These are phyloP conservation scores for Colletotrichum sidae DNA, from an alignment of 2,329 filamentous ascomycete species.

Conservation along the genomic window DNA sequence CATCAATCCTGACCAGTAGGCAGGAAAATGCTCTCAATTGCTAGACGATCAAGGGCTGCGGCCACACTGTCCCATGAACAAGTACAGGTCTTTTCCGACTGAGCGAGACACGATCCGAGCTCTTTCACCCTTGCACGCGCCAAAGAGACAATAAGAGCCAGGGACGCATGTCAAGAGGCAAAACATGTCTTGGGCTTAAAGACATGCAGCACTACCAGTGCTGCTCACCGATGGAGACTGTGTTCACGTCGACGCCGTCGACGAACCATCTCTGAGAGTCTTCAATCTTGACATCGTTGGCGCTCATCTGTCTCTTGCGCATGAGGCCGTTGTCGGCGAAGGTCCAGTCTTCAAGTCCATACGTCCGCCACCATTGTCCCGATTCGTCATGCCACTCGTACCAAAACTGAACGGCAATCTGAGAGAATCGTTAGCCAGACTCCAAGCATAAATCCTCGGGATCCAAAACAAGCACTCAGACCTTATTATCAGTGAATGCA, in stretches of 20 bases:
- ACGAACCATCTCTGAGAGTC: constrained; percentile 76
- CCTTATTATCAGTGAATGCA: constrained; percentile 76
- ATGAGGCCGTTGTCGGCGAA: constrained; percentile 77
- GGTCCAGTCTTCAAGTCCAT: constrained; percentile 85
- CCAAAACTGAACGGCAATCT: constrained; percentile 92
- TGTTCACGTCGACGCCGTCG: constrained; percentile 76
- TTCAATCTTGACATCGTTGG: constrained; percentile 74
- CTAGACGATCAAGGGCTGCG: too few species aligned
- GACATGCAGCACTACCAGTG: constrained; percentile 65
- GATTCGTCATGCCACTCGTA: constrained; percentile 80
- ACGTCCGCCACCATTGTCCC: constrained; percentile 88
- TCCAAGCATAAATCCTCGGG: neutral
- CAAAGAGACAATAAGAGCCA: too few species aligned
- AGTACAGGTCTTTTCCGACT: too few species aligned
- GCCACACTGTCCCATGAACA: too few species aligned
- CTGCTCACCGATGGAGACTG: constrained; percentile 72
- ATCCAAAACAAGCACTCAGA: constrained; percentile 45
- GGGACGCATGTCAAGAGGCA: too few species aligned
- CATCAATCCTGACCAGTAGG: too few species aligned
- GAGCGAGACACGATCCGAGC: too few species aligned
- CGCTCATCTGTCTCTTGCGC: constrained; percentile 82
- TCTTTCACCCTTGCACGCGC: too few species aligned
- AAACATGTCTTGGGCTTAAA: neutral
- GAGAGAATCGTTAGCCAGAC: neutral
- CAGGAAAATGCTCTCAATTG: too few species aligned